Conservation (phyloP, 805 yeast genomes). For the Candida adriatica region DNA sequence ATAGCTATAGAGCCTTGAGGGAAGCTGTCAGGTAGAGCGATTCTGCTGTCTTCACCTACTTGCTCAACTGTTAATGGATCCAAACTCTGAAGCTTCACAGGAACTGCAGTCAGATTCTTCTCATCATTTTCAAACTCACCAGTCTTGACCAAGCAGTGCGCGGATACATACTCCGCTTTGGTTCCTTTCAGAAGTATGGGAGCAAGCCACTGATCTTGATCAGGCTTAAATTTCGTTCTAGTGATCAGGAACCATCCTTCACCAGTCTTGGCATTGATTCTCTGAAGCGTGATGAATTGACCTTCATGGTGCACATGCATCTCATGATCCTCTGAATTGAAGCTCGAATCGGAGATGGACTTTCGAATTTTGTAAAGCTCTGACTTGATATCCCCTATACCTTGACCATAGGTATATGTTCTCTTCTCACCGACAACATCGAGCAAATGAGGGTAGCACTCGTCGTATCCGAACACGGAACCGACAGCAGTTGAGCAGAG, state of each 20-base stretch:
- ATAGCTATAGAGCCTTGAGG: constrained; percentile 91
- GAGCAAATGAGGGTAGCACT: constrained; percentile 74
- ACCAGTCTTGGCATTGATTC: constrained; percentile 79
- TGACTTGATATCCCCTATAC: constrained; percentile 71
- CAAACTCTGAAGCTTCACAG: constrained; percentile 52
- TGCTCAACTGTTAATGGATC: constrained; percentile 40
- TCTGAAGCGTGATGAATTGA: constrained; percentile 84
- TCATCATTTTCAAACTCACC: constrained; percentile 41
- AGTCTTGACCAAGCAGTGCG: constrained; percentile 45
- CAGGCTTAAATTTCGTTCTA: constrained; percentile 60
- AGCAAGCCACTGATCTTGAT: constrained; percentile 43
- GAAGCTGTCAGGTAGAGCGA: constrained; percentile 55
- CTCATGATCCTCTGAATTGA: constrained; percentile 58
- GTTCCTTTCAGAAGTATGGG: constrained; percentile 60
- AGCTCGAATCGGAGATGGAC: constrained; percentile 43
- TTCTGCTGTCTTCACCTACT: constrained; percentile 41
- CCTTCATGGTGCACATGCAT: constrained; percentile 94
- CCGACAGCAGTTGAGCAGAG: constrained; percentile 93
- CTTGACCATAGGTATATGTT: constrained; percentile 47
- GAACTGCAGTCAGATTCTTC: constrained; percentile 52
- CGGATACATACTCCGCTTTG: constrained; percentile 46
- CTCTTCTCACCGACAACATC: constrained; percentile 77
- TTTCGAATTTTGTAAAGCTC: constrained; percentile 52
- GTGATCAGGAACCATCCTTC: constrained; percentile 86
- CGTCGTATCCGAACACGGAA: constrained; percentile 90